Evolutionary conservation across 2,329 filamentous ascomycete species (phyloP).

Genomic region (Penicillium sclerotigenum): DNA sequence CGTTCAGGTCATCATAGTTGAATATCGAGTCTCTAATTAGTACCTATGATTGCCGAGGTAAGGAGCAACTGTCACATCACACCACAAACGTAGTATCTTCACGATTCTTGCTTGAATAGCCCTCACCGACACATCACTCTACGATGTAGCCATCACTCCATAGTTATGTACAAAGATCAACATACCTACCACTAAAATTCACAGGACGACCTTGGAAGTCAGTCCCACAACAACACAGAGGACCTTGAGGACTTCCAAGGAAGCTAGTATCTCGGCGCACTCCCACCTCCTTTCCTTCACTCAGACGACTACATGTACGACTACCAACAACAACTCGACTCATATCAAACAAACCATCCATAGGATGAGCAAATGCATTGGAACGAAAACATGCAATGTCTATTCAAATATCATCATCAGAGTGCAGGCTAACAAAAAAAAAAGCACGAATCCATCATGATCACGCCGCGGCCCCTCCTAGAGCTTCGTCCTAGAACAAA

Average conservation of each 20-base stretch:
- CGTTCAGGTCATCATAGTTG: not conserved
- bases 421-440: constrained; percentile 23
- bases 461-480: constrained; percentile 8
- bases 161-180: too few species aligned
- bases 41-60: not conserved
- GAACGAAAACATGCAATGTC: constrained; percentile 22
- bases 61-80: not conserved
- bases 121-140: not conserved
- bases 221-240: not conserved
- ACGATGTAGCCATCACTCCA: not conserved
- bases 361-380: constrained; percentile 21
- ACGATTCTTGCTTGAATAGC: not conserved
- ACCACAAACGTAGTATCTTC: not conserved
- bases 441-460: constrained; percentile 14
- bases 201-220: not conserved
- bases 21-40: not conserved
- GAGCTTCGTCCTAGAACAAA: constrained; percentile 1
- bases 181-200: not conserved
- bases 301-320: not conserved
- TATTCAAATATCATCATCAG: constrained; percentile 27
- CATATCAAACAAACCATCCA: not conserved
- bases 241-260: constrained; percentile 1
- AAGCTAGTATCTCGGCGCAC: not conserved
- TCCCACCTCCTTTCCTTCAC: not conserved
- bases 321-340: not conserved